Evolutionary conservation across 176 grass and related monocot species (phyloP), one percentile per base, ranked within the genome.

Genomic region (Calamus simplicifolius): DNA sequence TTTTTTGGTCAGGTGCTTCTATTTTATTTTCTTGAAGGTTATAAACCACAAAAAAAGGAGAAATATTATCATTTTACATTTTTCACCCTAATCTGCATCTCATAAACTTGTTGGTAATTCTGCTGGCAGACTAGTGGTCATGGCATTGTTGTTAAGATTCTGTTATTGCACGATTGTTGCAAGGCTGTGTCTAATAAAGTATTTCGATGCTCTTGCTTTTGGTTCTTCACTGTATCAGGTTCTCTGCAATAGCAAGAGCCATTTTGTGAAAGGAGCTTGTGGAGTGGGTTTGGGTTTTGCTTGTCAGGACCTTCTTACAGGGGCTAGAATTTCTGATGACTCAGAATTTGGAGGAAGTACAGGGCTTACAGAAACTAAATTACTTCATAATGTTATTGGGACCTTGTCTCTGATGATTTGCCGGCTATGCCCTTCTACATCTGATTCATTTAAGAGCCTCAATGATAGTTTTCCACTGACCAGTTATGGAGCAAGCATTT

Each of bases 251-350:
- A 82, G 75, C 71, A 75, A 88, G 78, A 97, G 87, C 73, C 67
- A 27, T 76, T 69, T 91, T 80, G 84, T 88, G 58, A 97, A 85
- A 82, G 92, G 87, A 78, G 80, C 84, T 50, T 97, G 87, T 80
- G 92, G 78, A 62, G 25, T 77, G 14, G 87, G 77, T 70, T 70
- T 97, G 67, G 87, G 87, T 65, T 91, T 85, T 78, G 66, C 72
- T 59, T 97, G 80, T 68, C 81, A 88, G 61, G 77, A 78, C 71
- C 71, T 96, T 85, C 71, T 85, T 61, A 79, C 62, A 23, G 70
- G 77, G 59, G 60, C 61, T 58, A 69, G 78, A 73, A 81, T 59
- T 71, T 26, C 52, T 68, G 17, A 30, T 35, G 81, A 73, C 71
- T 51, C 57, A 66, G 76, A 82, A 74, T 71, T 76, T 50, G 84